Evolutionary conservation across 2,329 filamentous ascomycete genomes (phyloP).

Genomic region (Cercospora canescens): DNA sequence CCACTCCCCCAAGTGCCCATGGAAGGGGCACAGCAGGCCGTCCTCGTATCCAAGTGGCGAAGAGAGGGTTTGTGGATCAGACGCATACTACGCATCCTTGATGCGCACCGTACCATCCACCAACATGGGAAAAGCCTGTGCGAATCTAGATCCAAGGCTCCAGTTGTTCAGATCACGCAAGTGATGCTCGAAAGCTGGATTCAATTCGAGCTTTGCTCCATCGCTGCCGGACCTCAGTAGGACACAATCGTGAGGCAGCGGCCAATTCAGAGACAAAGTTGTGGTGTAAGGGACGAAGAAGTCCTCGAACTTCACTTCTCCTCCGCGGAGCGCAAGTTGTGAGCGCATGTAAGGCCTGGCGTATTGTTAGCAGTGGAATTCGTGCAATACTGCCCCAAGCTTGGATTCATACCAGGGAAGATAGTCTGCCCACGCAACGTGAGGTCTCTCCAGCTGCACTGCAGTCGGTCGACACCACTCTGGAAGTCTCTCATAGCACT

Average conservation of each 20-base stretch:
- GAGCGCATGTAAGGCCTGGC: conserved; percentile 69
- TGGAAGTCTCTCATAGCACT: conserved; percentile 78
- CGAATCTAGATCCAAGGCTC: conserved; percentile 64
- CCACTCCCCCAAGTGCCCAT: not conserved
- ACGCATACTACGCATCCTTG: conserved; percentile 19
- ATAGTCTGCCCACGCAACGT: conserved; percentile 82
- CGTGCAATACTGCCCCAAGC: not conserved
- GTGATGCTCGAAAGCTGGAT: conserved; percentile 83
- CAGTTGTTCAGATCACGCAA: conserved; percentile 75
- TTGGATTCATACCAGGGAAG: conserved; percentile 61
- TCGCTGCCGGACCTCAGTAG: conserved; percentile 46
- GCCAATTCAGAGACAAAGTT: conserved; percentile 79
- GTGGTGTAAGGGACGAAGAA: conserved; percentile 83
- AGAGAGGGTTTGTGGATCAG: not conserved
- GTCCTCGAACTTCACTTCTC: conserved; percentile 61
- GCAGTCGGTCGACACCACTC: conserved; percentile 68
- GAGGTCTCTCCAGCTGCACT: conserved; percentile 65
- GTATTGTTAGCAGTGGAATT: not conserved
- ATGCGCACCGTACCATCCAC: conserved; percentile 32
- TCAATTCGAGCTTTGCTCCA: conserved; percentile 67
- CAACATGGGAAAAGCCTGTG: conserved; percentile 32
- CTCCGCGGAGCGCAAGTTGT: conserved; percentile 50
- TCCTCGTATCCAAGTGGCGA: not conserved
- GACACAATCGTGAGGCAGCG: conserved; percentile 71
- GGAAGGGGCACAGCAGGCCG: not conserved